phyloP scores from a whole-genome alignment of 768 basidiomycete genomes.

The Phylloporus sp. region DNA sequence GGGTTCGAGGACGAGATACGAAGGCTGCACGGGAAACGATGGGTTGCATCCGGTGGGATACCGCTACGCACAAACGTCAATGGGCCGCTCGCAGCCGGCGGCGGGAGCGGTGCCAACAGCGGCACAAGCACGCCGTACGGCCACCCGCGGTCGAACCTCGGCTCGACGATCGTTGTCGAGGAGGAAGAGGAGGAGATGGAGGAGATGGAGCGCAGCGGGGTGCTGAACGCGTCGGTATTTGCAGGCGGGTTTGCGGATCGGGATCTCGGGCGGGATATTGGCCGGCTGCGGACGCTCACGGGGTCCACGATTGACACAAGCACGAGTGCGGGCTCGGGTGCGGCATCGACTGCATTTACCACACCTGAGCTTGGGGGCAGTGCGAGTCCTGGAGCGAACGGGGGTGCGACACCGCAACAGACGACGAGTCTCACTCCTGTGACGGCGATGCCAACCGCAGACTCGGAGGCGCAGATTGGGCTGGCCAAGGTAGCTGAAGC shows the following conservation, averaged over 20 bases:
- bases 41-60: constrained; percentile 61
- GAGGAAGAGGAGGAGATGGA: constrained; percentile 76
- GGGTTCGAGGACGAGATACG: constrained; percentile 81
- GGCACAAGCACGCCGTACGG: constrained; percentile 68
- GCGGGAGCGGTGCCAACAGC: constrained; percentile 53
- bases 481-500: constrained; percentile 80
- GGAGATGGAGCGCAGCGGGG: constrained; percentile 43
- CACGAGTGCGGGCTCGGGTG: constrained; percentile 33
- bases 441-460: constrained; percentile 65
- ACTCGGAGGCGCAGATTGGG: constrained; percentile 71
- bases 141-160: constrained; percentile 49
- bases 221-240: constrained; percentile 30
- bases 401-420: constrained; percentile 33
- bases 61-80: constrained; percentile 61
- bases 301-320: constrained; percentile 38
- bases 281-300: constrained; percentile 54
- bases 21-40: constrained; percentile 66
- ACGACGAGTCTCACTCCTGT: constrained; percentile 66
- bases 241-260: constrained; percentile 39
- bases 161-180: constrained; percentile 54
- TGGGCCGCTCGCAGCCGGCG: constrained; percentile 30
- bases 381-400: constrained; percentile 33
- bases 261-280: constrained; percentile 35
- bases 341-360: constrained; percentile 52
- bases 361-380: constrained; percentile 53